Evolutionary conservation across 2,329 filamentous ascomycete genomes (phyloP), one percentile per base, ranked within the genome.

Genomic region (Bipolaris bicolor): DNA sequence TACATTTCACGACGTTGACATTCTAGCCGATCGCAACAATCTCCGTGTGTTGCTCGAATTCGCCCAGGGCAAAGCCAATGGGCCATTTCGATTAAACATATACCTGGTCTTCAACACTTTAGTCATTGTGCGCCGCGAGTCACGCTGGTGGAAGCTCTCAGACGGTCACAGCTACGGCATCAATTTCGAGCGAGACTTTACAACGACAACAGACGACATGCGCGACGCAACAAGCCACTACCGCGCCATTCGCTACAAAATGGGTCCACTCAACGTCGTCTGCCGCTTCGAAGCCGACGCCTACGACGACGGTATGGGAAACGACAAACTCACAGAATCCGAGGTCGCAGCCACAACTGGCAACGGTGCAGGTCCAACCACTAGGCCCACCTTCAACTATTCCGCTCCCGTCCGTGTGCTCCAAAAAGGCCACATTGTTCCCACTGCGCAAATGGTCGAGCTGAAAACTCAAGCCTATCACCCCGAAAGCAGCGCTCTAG

Each of bases 11-110:
- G 51, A 68, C 26, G 43, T 71, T 22, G 71, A 72, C 26, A 52
- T 73, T 3, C 55, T 73, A 16, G 68, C 67, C 5, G 70, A 73
- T 22, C 67, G 71, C 2, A 73, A 72, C 55, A 72, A 67, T 24
- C 60, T 73, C 1, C 69, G 71, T 7, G 54, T 61, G 2, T 60
- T 73, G 0, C 60, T 72, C 1, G 70, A 71, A 29, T 71, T 69
- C 9, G 57, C 63, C 2, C 62, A 67, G 53, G 69, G 68, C 3
- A 69, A 66, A 51, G 37, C 58, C 11, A 68, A 65, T 15, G 65
- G 63, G 1, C 67, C 66, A 3, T 67, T 72, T 37, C 58, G 70
- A 2, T 49, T 72, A 7, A 66, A 72, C n/a, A 29, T 71, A 1
- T 63, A 66, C 29, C 40, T 68, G 2, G 51, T 70, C 2, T 57